Percentiles rank a stretch among this genome's conserved stretches.
phyloP scores from a whole-genome alignment of 345 rosid species.

The Dipteronia sinensis region DNA sequence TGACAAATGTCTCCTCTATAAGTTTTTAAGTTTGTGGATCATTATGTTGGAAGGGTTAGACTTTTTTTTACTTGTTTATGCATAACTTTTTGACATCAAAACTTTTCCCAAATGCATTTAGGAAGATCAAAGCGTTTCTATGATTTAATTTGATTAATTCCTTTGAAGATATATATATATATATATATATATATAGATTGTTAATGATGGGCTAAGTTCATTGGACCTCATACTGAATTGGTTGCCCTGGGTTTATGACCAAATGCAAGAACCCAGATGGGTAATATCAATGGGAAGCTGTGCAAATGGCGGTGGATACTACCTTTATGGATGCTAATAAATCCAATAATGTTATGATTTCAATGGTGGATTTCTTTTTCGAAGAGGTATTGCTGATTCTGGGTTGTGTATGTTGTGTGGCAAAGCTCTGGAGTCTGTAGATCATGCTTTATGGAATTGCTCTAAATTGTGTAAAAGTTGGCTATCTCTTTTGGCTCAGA shows the following conservation, averaged over 20 bases:
- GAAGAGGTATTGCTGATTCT: too few species aligned
- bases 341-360: too few species aligned
- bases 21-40: neutral
- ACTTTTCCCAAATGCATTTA: neutral
- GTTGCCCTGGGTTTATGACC: conserved; percentile 86
- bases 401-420: too few species aligned
- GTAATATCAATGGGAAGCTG: conserved; percentile 99
- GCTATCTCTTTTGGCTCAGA: too few species aligned
- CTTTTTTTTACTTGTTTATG: neutral
- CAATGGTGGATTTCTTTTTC: too few species aligned
- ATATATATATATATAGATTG: neutral
- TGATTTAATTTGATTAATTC: neutral
- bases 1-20: neutral
- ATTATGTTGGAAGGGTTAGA: neutral
- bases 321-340: conserved; percentile 31
- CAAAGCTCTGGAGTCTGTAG: too few species aligned
- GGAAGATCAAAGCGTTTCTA: neutral
- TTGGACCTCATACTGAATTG: conserved; percentile 12
- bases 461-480: too few species aligned
- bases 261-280: conserved; percentile 99
- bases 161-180: neutral
- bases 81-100: neutral
- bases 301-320: conserved; percentile 96
- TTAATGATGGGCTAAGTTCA: neutral
- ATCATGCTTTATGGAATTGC: too few species aligned